Evolutionary conservation across 345 rosid species (phyloP).

Genomic region (Lepidium sativum): DNA sequence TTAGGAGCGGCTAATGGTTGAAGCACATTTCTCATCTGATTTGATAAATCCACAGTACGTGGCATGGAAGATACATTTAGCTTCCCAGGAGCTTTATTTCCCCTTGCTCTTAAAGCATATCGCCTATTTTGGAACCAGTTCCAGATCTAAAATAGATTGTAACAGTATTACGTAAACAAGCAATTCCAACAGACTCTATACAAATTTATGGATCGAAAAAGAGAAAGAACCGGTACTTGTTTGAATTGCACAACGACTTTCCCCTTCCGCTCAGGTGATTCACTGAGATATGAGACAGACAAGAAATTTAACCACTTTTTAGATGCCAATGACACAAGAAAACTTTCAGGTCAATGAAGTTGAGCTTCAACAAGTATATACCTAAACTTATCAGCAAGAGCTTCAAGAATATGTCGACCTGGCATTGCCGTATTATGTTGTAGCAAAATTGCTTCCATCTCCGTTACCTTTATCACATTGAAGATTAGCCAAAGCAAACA

Average conservation of each 20-base stretch:
- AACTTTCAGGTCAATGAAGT: not conserved
- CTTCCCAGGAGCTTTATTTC: conserved; percentile 73
- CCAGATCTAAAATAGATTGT: conserved; percentile 55
- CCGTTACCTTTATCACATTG: conserved; percentile 55
- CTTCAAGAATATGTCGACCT: conserved; percentile 56
- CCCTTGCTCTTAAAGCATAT: conserved; percentile 83
- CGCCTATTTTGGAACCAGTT: conserved; percentile 99
- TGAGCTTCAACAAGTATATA: conserved; percentile 19
- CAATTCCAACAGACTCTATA: not conserved
- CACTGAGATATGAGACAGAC: conserved; percentile 51
- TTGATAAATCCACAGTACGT: conserved; percentile 43
- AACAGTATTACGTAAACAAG: not conserved
- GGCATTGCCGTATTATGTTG: conserved; percentile 78
- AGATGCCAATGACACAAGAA: conserved; percentile 4
- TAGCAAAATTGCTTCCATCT: conserved; percentile 87
- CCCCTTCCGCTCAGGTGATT: conserved; percentile 71
- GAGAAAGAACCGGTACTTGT: conserved; percentile 48
- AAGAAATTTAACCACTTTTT: not conserved
- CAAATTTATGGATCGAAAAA: not conserved
- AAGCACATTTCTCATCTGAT: conserved; percentile 48
- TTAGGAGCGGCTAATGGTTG: conserved; percentile 51
- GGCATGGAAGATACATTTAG: conserved; percentile 61
- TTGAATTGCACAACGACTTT: conserved; percentile 83
- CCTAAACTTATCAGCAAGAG: conserved; percentile 93
- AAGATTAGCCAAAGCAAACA: conserved; percentile 8